Evolutionary conservation across 495 filamentous ascomycete species (phyloP), one percentile per base, ranked within the genome.

Genomic region (Penicillium flavigenum): DNA sequence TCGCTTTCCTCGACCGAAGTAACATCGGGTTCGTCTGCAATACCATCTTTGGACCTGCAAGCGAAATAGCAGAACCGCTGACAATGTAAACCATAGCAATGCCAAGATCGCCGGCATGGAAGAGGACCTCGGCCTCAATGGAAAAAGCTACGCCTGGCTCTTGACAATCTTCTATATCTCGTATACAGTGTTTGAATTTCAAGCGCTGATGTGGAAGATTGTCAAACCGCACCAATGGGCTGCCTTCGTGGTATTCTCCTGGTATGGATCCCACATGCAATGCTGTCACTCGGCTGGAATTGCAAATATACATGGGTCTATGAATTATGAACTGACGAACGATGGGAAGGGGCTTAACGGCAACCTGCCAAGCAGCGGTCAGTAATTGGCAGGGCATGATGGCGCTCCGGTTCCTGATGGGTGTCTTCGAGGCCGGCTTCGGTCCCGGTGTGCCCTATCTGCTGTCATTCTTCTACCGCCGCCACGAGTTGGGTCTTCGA

Each of bases 381-480:
- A 76, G 78, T 48, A 84, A 77, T 45, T 92, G 84, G 84, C 67
- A 73, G 7, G 83, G 80, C 4, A 72, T 90, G 71, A 87, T 93
- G 79, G 79, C 78, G 11, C 76, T 83, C 31, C 81, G 89, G 2
- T 88, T 86, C 53, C 75, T 91, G 22, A 76, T 92, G 16, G 89
- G 86, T 20, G 73, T 79, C 11, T 79, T 83, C 41, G 89, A 92
- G 67, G 75, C 78, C 12, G 87, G 79, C 0, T 93, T 83, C 60
- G 88, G 83, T 5, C 88, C 88, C 9, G 80, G 80, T 42, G 76
- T 91, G 5, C 88, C 88, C 0, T 92, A 86, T 56, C 74, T 92
- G 0, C 77, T 96, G 0, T 88, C 84, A 0, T 93, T 92, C 73
- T 96, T 96, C 76, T 96, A 95, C 63, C 82, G 86, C 27, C 79